Conservation (phyloP, 202 grass and related monocot genomes). For the Bolboschoenoplectus hybrid region DNA sequence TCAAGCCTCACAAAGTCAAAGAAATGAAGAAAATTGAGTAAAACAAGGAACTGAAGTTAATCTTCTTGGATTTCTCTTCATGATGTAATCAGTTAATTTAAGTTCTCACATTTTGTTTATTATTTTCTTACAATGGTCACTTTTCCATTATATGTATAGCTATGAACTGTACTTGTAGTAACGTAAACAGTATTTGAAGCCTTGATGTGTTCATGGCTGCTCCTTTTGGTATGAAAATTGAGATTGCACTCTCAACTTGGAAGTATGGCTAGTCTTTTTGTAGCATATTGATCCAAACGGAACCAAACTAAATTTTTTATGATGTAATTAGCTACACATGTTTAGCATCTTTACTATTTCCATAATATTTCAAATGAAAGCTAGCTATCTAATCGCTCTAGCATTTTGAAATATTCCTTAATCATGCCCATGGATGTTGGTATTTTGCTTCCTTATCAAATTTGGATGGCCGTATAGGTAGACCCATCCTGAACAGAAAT, state of each 20-base stretch:
- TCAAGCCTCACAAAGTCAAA: conserved; percentile 48
- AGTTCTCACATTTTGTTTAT: conserved; percentile 14
- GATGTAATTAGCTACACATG: background rate
- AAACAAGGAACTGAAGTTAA: conserved; percentile 24
- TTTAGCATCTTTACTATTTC: background rate
- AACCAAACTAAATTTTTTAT: background rate
- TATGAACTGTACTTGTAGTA: conserved; percentile 29
- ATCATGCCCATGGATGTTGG: background rate
- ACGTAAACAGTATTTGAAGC: conserved; percentile 11
- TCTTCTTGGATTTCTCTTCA: conserved; percentile 31
- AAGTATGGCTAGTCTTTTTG: background rate
- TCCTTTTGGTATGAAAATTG: conserved; percentile 26
- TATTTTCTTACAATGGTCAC: background rate
- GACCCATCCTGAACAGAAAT: background rate
- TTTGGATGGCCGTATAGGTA: background rate
- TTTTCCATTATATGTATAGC: conserved; percentile 35
- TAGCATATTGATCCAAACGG: background rate
- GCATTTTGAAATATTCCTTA: background rate
- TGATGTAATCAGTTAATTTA: conserved; percentile 30
- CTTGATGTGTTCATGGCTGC: background rate
- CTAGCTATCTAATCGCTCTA: background rate
- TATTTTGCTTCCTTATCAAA: background rate
- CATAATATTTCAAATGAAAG: background rate
- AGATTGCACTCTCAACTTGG: background rate
- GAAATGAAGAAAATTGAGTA: conserved; percentile 73